These are phyloP conservation scores for Backusella australiensis DNA, from an alignment of 192 early-diverging fungal genomes.

Conservation along the genomic window DNA sequence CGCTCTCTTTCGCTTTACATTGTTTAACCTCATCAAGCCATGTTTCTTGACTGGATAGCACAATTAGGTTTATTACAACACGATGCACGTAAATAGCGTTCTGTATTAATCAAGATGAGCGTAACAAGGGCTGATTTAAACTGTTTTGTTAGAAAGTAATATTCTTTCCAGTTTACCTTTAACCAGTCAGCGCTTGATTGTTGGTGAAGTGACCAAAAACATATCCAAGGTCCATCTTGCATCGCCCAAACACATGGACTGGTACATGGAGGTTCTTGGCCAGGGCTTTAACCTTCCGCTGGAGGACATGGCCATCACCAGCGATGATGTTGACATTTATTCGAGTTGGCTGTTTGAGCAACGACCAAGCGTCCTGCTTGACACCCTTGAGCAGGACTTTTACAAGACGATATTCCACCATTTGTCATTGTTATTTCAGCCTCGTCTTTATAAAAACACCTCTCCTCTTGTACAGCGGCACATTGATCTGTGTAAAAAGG, in stretches of 20 bases:
- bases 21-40: conserved; percentile 14
- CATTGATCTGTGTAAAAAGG: conserved; percentile 70
- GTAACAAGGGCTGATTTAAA: background rate
- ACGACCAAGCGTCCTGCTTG: conserved; percentile 54
- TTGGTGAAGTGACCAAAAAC: conserved; percentile 62
- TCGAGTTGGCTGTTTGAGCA: conserved; percentile 70
- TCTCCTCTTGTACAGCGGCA: conserved; percentile 50
- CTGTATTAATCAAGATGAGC: no score
- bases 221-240: conserved; percentile 57
- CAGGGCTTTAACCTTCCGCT: conserved; percentile 76
- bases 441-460: conserved; percentile 33
- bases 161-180: conserved; percentile 69
- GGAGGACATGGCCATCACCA: conserved; percentile 67
- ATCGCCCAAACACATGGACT: conserved; percentile 72
- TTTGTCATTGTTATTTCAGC: conserved; percentile 67
- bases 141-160: conserved; percentile 57
- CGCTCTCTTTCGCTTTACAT: background rate
- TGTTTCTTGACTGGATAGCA: conserved; percentile 77
- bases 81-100: conserved; percentile 54
- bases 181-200: conserved; percentile 58
- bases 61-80: conserved; percentile 68
- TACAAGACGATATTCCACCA: conserved; percentile 75
- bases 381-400: conserved; percentile 60
- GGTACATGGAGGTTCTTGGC: conserved; percentile 82
- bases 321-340: conserved; percentile 65